phyloP scores from a whole-genome alignment of 805 yeast species.

The Candida glaebosa region DNA sequence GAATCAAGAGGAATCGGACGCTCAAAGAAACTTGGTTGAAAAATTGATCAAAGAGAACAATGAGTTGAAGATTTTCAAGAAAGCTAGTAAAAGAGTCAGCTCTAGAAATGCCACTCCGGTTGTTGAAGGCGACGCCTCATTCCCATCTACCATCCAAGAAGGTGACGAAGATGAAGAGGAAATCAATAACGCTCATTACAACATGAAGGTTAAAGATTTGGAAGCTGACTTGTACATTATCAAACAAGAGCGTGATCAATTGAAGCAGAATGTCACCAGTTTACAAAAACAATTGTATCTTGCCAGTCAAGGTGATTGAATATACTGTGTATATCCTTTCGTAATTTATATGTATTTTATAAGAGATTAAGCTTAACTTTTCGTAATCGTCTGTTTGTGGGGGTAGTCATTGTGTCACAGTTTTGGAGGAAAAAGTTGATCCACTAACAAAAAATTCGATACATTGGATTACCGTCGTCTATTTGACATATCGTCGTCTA shows the following conservation, averaged over 20 bases:
- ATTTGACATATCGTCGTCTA: background rate
- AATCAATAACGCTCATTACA: constrained; percentile 53
- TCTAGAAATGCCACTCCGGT: constrained; percentile 27
- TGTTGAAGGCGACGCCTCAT: constrained; percentile 18
- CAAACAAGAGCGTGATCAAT: constrained; percentile 79
- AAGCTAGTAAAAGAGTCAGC: constrained; percentile 35
- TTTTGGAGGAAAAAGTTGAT: background rate
- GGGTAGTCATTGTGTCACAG: background rate
- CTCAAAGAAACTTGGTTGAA: constrained; percentile 53
- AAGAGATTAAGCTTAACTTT: too few relatives aligned
- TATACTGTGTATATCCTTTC: background rate
- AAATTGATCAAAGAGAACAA: constrained; percentile 64
- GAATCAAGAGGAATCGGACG: constrained; percentile 68
- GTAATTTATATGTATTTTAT: background rate
- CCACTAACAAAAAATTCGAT: too few relatives aligned
- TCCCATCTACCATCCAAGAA: constrained; percentile 14
- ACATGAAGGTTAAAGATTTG: constrained; percentile 72
- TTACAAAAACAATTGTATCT: constrained; percentile 56
- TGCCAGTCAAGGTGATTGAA: constrained; percentile 10
- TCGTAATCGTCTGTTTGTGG: background rate
- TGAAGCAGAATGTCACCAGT: constrained; percentile 56
- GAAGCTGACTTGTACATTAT: constrained; percentile 80
- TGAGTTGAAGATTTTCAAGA: constrained; percentile 55
- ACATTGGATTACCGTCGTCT: background rate
- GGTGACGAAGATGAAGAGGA: constrained; percentile 26